phyloP scores from a whole-genome alignment of 1,284 basidiomycete genomes.

The Microbotryomycetes sp. region DNA sequence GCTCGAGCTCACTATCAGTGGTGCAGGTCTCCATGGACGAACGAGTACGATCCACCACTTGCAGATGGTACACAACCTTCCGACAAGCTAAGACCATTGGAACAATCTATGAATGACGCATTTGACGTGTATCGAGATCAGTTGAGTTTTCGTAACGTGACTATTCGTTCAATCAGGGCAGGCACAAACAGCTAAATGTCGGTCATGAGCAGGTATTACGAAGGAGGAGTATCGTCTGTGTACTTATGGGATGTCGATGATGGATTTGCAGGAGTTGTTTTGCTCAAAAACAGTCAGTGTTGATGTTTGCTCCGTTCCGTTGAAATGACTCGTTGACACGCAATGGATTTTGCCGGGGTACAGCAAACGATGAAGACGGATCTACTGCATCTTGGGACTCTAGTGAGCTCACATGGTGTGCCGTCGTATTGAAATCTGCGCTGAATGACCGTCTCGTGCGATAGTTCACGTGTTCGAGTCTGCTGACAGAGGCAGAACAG shows the following conservation, averaged over 20 bases:
- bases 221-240: slow-evolving; percentile 93
- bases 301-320: neutral
- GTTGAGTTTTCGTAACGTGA: slow-evolving; percentile 46
- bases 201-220: slow-evolving; percentile 68
- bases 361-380: slow-evolving; percentile 31
- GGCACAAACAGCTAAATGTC: neutral
- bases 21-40: slow-evolving; percentile 88
- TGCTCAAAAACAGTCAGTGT: slow-evolving; percentile 84
- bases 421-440: neutral
- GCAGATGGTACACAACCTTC: slow-evolving; percentile 82
- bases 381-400: slow-evolving; percentile 83
- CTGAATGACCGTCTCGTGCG: neutral
- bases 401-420: neutral
- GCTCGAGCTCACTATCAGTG: neutral
- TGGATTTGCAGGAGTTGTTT: slow-evolving; percentile 92
- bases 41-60: slow-evolving; percentile 82
- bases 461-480: slow-evolving; percentile 92
- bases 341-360: neutral
- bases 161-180: neutral
- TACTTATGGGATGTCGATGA: slow-evolving; percentile 98
- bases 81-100: slow-evolving; percentile 77
- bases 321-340: neutral
- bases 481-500: slow-evolving; percentile 76
- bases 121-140: slow-evolving; percentile 97
- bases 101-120: slow-evolving; percentile 87